These are phyloP conservation scores for Yamadazyma atlantica DNA, from an alignment of 1,139 yeast species.

Conservation along the genomic window DNA sequence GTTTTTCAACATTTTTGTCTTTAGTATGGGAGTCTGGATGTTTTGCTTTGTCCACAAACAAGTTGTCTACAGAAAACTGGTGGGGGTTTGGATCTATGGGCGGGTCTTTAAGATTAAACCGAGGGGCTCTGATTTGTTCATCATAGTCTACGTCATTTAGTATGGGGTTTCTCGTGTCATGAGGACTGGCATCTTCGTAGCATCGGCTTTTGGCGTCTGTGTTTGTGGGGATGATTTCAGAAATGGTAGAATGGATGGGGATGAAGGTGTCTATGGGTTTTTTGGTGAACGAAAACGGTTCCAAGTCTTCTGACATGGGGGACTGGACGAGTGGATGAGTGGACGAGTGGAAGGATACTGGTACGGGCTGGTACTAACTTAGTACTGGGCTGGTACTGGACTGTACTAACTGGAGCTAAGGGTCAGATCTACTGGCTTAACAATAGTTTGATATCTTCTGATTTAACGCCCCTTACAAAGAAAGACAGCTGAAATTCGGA, in stretches of 20 bases:
- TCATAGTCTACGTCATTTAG: slow-evolving; percentile 37
- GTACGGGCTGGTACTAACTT: no score
- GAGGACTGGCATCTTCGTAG: slow-evolving; percentile 4
- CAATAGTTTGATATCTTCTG: no score
- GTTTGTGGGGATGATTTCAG: slow-evolving; percentile 28
- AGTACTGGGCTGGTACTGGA: no score
- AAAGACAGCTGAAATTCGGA: background rate
- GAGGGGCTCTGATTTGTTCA: slow-evolving; percentile 46
- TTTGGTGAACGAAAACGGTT: slow-evolving; percentile 38
- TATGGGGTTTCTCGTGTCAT: background rate
- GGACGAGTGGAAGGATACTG: no score
- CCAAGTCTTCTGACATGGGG: background rate
- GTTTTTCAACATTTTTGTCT: background rate
- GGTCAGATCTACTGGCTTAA: no score
- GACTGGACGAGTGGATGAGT: no score
- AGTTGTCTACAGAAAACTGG: background rate
- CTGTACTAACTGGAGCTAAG: no score
- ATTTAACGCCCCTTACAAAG: background rate
- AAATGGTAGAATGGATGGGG: slow-evolving; percentile 29
- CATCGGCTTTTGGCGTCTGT: background rate
- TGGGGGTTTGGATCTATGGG: slow-evolving; percentile 2
- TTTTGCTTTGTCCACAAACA: background rate
- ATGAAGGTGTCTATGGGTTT: slow-evolving; percentile 30
- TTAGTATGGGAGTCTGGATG: background rate
- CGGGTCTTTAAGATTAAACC: slow-evolving; percentile 23